phyloP scores from a whole-genome alignment of 768 basidiomycete species.

The Tricholoma flavovirens region DNA sequence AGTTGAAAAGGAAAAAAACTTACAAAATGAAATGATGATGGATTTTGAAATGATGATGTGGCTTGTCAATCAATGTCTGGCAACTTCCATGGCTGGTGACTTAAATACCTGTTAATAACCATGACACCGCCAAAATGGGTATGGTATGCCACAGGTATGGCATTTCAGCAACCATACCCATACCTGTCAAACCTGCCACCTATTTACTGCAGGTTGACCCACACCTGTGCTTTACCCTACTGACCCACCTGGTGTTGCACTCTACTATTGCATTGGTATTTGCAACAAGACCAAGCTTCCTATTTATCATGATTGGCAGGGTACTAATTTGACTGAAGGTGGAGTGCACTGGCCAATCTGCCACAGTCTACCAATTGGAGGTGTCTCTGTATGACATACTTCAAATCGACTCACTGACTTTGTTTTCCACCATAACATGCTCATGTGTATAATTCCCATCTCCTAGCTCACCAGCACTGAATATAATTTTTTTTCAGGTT shows the following conservation, averaged over 20 bases:
- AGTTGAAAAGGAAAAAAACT: too few species aligned
- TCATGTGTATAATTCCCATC: neutral
- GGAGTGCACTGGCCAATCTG: neutral
- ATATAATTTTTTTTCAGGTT: neutral
- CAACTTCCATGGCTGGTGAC: too few species aligned
- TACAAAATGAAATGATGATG: too few species aligned
- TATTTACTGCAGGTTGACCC: too few species aligned
- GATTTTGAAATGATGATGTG: too few species aligned
- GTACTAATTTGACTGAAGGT: neutral
- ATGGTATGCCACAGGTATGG: too few species aligned
- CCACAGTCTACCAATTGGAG: neutral
- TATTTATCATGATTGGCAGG: neutral
- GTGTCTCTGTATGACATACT: neutral
- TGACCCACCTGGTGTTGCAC: slow-evolving; percentile 1
- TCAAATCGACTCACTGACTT: neutral
- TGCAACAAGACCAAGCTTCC: neutral
- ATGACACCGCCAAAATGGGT: too few species aligned
- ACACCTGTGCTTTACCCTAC: too few species aligned
- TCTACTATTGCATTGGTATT: neutral
- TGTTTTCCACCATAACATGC: neutral
- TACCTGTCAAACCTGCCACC: too few species aligned
- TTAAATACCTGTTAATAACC: too few species aligned
- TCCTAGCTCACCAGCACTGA: neutral
- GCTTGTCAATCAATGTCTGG: too few species aligned
- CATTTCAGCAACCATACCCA: too few species aligned